A percentile compares a stretch with the other conserved stretches of the same genome.
These are phyloP conservation scores for Suillus fuscotomentosus DNA, from an alignment of 768 basidiomycete genomes.

Conservation along the genomic window DNA sequence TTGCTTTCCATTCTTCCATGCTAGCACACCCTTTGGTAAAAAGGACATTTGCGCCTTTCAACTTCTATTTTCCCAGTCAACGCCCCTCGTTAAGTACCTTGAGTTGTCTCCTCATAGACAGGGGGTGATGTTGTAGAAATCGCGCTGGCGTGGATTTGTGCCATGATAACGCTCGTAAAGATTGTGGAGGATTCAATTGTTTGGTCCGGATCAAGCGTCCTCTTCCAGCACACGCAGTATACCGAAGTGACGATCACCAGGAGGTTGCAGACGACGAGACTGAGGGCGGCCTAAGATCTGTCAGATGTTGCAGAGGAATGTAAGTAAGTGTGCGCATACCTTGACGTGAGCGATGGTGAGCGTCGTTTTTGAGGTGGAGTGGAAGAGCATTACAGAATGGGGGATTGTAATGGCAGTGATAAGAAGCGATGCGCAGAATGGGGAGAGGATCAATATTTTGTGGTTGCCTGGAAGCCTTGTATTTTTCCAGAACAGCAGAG, in stretches of 20 bases:
- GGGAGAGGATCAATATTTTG: not conserved
- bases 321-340: not conserved
- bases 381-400: not conserved
- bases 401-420: not conserved
- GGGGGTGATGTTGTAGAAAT: not conserved
- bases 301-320: not conserved
- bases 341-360: not conserved
- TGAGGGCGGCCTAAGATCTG: not conserved
- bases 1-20: not conserved
- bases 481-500: not conserved
- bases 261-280: conserved; percentile 5
- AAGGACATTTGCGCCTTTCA: not conserved
- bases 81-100: not conserved
- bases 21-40: not conserved
- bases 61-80: not conserved
- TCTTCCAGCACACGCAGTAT: not conserved
- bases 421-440: not conserved
- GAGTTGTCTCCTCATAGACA: too few relatives aligned
- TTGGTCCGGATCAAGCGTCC: not conserved
- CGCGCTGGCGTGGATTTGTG: not conserved
- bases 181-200: not conserved
- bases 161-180: not conserved
- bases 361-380: not conserved
- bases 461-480: not conserved
- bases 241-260: not conserved